Evolutionary conservation across 2,329 filamentous ascomycete species (phyloP), one percentile per base, ranked within the genome.

Genomic region (Monosporascus cannonballus): DNA sequence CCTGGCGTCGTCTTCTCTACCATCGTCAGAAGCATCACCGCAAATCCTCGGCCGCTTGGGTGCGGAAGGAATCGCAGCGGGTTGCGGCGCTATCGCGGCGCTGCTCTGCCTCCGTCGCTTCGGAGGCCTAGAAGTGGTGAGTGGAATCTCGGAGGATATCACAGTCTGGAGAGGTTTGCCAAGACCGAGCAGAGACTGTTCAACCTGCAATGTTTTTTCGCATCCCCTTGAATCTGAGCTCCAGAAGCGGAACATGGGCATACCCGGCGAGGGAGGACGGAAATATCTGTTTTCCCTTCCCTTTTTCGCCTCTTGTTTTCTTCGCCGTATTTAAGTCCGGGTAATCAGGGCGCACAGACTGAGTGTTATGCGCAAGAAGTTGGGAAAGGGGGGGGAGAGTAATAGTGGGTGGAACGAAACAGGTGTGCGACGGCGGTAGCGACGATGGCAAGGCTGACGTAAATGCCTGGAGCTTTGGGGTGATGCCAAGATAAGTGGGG

Each of bases 241-340:
- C 79, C 80, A 84, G 65, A 84, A 80, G 61, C 78, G 76, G 71
- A 85, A 84, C 81, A 84, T 84, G 71, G 74, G 74, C 71, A 74
- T 71, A 68, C 69, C 68, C 64, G 62, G 60, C 51, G 60, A 54
- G 58, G 59, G 56, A 59, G 59, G 58, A 37, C 52, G 53, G 53
- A 51, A 52, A 53, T 24, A 46, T 46, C 20, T 46, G 3, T 4
- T 46, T 9, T 25, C 9, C 30, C 30, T 14, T 46, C 30, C 46
- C 48, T 36, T 14, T 34, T 14, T 18, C n/a, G n/a, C 42, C 48
- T 41, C 14, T 50, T 54, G 46, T 50, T 46, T 49, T 46, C 22
- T 46, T 30, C 11, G n/a, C 22, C 7, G 22, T 17, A 44, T 14
- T 14, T 42, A 42, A 4, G 22, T 18, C n/a, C 8, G 9, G 4